Percentiles rank a stretch among this genome's conserved stretches.
These are phyloP conservation scores for Linanthus parryae DNA, from an alignment of 148 eudicot species.

Conservation along the genomic window DNA sequence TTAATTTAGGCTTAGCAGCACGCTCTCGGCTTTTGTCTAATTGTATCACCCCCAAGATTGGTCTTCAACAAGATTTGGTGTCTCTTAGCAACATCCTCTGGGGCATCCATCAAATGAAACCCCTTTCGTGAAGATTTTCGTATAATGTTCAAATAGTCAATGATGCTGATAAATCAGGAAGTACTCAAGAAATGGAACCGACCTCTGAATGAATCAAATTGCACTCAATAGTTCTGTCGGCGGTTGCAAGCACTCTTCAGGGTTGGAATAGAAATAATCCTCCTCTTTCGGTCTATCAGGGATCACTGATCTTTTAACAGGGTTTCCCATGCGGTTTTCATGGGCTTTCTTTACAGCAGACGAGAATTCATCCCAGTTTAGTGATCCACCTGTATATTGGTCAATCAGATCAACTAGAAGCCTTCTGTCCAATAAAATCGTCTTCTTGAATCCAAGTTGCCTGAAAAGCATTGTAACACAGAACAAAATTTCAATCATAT, in stretches of 20 bases:
- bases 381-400: slow-evolving; percentile 46
- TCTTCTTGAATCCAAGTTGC: slow-evolving; percentile 76
- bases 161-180: no score
- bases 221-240: slow-evolving; percentile 28
- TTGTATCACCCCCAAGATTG: background rate
- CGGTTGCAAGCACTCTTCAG: slow-evolving; percentile 65
- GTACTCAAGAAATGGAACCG: no score
- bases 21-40: background rate
- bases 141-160: no score
- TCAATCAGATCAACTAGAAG: slow-evolving; percentile 76
- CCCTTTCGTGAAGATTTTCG: background rate
- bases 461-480: slow-evolving; percentile 26
- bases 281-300: slow-evolving; percentile 90
- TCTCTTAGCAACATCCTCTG: slow-evolving; percentile 8
- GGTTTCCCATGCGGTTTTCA: slow-evolving; percentile 65
- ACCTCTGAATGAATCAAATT: no score
- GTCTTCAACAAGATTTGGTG: slow-evolving; percentile 12
- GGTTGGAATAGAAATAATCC: slow-evolving; percentile 84
- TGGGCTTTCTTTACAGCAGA: slow-evolving; percentile 68
- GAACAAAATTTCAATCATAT: background rate
- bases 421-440: slow-evolving; percentile 64
- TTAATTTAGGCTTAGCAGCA: no score
- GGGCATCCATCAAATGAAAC: slow-evolving; percentile 19
- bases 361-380: slow-evolving; percentile 87
- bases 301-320: slow-evolving; percentile 59